Conservation (phyloP, 2,329 filamentous ascomycete species). For the Aschersonia sp. region DNA sequence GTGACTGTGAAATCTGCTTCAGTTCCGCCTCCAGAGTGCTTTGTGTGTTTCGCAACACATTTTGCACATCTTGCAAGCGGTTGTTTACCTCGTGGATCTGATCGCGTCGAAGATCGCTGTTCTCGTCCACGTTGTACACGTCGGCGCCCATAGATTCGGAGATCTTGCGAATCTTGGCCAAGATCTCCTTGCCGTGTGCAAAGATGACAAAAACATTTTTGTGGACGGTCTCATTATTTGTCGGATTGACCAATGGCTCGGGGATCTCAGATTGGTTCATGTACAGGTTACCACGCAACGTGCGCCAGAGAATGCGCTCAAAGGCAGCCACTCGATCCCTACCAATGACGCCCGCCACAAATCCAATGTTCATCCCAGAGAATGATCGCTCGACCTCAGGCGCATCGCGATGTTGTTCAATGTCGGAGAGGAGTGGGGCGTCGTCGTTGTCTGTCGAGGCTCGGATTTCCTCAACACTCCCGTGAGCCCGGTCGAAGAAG, state of each 20-base stretch:
- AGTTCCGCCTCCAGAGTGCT: constrained; percentile 86
- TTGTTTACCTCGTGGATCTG: constrained; percentile 97
- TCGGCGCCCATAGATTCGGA: constrained; percentile 94
- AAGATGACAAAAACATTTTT: constrained; percentile 99
- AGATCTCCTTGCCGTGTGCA: constrained; percentile 93
- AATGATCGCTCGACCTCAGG: constrained; percentile 72
- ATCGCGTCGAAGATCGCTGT: constrained; percentile 85
- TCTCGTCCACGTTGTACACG: constrained; percentile 94
- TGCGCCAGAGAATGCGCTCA: constrained; percentile 94
- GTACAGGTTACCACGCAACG: constrained; percentile 92
- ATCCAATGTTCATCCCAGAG: constrained; percentile 97
- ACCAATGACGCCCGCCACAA: constrained; percentile 90
- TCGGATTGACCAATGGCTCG: constrained; percentile 80
- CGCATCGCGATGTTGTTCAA: constrained; percentile 64
- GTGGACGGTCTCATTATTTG: constrained; percentile 79
- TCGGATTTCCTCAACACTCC: constrained; percentile 91
- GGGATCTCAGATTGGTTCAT: constrained; percentile 99
- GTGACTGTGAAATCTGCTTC: constrained; percentile 78
- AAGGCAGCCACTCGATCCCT: constrained; percentile 89
- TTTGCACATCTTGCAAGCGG: constrained; percentile 78
- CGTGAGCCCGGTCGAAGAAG: constrained; percentile 93
- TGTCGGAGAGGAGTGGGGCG: constrained; percentile 81
- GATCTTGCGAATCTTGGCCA: constrained; percentile 98
- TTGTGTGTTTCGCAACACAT: constrained; percentile 90
- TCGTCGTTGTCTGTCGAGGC: constrained; percentile 83